A percentile compares a stretch with the other conserved stretches of the same genome.
Evolutionary conservation across 108 stramenopile genomes (phyloP).

Genomic region (Pseudonitzschia pungens): DNA sequence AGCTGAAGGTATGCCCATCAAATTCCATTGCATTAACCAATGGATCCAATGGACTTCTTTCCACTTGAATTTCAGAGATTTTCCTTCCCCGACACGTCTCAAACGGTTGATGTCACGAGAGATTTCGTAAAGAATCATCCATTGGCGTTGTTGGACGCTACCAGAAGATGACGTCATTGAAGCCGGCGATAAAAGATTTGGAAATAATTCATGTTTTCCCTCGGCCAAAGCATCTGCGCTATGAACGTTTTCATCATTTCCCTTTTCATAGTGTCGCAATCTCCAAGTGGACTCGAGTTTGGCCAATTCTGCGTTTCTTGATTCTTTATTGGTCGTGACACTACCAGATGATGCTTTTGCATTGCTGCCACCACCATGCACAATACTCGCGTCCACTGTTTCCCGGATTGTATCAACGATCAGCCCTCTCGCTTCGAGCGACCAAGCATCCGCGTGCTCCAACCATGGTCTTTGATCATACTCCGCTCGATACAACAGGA

Average conservation of each 20-base stretch:
- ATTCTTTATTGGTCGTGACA: neutral
- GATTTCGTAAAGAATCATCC: conserved; percentile 26
- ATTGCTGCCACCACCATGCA: neutral
- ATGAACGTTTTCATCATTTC: neutral
- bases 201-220: neutral
- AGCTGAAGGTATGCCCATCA: conserved; percentile 70
- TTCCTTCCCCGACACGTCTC: conserved; percentile 47
- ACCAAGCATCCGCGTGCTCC: conserved; percentile 29
- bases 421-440: conserved; percentile 23
- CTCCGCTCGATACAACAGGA: conserved; percentile 17
- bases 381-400: conserved; percentile 15
- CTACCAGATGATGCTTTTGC: neutral
- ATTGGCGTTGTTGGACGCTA: conserved; percentile 13
- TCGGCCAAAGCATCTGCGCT: neutral
- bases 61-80: conserved; percentile 28
- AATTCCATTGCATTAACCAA: conserved; percentile 49
- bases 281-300: conserved; percentile 20
- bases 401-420: conserved; percentile 34
- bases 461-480: conserved; percentile 22
- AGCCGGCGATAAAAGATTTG: neutral
- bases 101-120: conserved; percentile 32
- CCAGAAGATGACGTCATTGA: neutral
- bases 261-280: neutral
- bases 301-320: neutral
- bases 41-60: conserved; percentile 32